Conservation (phyloP, 2,329 filamentous ascomycete genomes). For the Clonostachys byssicola region DNA sequence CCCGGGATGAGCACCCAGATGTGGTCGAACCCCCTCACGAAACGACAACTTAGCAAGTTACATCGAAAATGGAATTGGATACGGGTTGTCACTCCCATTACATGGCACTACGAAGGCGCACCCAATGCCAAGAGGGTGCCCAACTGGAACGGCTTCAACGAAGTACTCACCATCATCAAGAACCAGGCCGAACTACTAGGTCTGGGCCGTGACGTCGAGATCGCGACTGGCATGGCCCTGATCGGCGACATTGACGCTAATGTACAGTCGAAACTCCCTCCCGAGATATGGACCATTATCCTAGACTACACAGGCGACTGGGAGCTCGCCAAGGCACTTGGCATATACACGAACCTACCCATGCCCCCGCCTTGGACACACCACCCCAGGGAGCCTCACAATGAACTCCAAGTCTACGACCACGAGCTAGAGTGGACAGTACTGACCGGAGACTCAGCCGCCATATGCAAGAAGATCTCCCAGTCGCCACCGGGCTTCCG, state of each 20-base stretch:
- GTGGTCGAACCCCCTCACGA: slow-evolving; percentile 88
- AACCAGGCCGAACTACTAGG: slow-evolving; percentile 74
- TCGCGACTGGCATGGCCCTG: slow-evolving; percentile 33
- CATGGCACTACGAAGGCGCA: slow-evolving; percentile 70
- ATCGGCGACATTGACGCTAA: slow-evolving; percentile 23
- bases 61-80: slow-evolving; percentile 85
- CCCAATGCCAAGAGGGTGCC: slow-evolving; percentile 48
- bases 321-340: slow-evolving; percentile 80
- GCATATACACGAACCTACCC: slow-evolving; percentile 73
- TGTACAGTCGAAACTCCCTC: slow-evolving; percentile 55
- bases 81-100: slow-evolving; percentile 71
- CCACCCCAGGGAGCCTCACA: slow-evolving; percentile 53
- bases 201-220: slow-evolving; percentile 67
- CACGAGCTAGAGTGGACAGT: slow-evolving; percentile 83
- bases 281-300: slow-evolving; percentile 87
- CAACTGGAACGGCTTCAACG: slow-evolving; percentile 62
- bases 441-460: slow-evolving; percentile 64
- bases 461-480: slow-evolving; percentile 71
- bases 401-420: slow-evolving; percentile 68
- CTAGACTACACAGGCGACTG: slow-evolving; percentile 83
- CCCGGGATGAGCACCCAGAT: slow-evolving; percentile 86
- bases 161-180: slow-evolving; percentile 69
- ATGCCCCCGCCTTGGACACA: slow-evolving; percentile 66
- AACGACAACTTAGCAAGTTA: slow-evolving; percentile 81
- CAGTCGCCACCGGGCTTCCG: slow-evolving; percentile 65